A percentile compares a stretch with the other conserved stretches of the same genome.
Evolutionary conservation across 2,329 filamentous ascomycete species (phyloP).

Genomic region (Alternaria brassicicola): DNA sequence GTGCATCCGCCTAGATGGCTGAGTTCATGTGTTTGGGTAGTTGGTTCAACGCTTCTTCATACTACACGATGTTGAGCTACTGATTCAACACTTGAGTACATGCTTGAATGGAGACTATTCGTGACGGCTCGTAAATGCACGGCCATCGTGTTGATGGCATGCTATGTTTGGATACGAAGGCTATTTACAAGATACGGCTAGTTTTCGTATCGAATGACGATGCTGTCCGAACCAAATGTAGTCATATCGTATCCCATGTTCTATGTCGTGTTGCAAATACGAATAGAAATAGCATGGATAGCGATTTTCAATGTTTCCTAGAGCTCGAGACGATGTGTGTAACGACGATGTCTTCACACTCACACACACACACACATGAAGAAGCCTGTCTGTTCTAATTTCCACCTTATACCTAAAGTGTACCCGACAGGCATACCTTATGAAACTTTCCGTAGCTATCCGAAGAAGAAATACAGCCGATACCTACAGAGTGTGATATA

Average conservation of each 20-base stretch:
- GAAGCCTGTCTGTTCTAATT: neutral
- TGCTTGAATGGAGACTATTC: neutral
- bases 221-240: neutral
- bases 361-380: neutral
- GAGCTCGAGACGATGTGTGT: neutral
- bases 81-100: neutral
- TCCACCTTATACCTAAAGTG: neutral
- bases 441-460: neutral
- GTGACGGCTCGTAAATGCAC: neutral
- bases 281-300: neutral
- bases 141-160: neutral
- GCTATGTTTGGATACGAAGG: neutral
- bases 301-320: neutral
- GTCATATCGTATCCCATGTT: neutral
- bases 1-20: neutral
- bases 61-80: neutral
- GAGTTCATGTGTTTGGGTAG: neutral
- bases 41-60: neutral
- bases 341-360: neutral
- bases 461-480: neutral
- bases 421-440: neutral
- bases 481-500: neutral
- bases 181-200: neutral
- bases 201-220: neutral
- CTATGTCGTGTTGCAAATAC: neutral